Evolutionary conservation across 805 yeast species (phyloP).

Genomic region (Metschnikowia amazonensis): DNA sequence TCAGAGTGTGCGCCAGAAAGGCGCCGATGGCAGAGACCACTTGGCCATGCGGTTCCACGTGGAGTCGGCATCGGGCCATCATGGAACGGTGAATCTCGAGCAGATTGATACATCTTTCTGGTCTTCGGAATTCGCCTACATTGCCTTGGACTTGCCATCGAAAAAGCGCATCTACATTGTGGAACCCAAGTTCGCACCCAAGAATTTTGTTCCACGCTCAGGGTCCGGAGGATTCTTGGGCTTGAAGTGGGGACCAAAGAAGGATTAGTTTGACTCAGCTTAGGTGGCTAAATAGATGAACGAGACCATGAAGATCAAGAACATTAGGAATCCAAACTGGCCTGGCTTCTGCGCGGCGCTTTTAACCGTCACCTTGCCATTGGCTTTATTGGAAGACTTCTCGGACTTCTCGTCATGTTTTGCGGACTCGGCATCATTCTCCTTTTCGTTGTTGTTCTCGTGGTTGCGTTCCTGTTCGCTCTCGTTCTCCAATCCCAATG

Average conservation of each 20-base stretch:
- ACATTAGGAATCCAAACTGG: constrained; percentile 9
- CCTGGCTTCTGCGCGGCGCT: constrained; percentile 11
- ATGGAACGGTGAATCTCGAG: constrained; percentile 75
- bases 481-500: constrained; percentile 2
- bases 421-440: background rate
- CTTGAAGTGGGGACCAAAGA: constrained; percentile 81
- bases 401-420: background rate
- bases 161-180: constrained; percentile 64
- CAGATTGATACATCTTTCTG: constrained; percentile 67
- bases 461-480: background rate
- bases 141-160: constrained; percentile 75
- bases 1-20: constrained; percentile 60
- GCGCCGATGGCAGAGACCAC: constrained; percentile 75
- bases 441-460: background rate
- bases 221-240: constrained; percentile 65
- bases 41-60: constrained; percentile 83
- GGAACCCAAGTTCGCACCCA: constrained; percentile 51
- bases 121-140: constrained; percentile 65
- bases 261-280: constrained; percentile 27
- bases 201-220: constrained; percentile 37
- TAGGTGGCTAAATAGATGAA: constrained; percentile 14
- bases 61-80: constrained; percentile 57
- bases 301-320: constrained; percentile 8
- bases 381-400: background rate
- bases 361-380: constrained; percentile 1